These are phyloP conservation scores for Podaxis pistillaris DNA, from an alignment of 768 basidiomycete species.

Conservation along the genomic window DNA sequence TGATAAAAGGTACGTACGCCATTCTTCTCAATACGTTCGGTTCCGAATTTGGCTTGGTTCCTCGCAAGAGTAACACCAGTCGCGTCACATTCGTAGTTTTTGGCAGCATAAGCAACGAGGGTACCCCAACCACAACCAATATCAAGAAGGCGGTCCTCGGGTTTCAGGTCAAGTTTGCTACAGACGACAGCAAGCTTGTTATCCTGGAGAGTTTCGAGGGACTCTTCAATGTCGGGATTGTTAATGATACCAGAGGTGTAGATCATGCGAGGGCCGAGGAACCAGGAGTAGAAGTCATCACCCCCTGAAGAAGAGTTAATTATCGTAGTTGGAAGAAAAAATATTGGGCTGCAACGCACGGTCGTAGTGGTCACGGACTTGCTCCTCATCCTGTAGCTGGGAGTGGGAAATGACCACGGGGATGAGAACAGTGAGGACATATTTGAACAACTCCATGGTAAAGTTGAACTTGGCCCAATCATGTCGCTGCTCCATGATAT, in stretches of 20 bases:
- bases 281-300: constrained; percentile 97
- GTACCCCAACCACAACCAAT: constrained; percentile 98
- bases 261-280: constrained; percentile 94
- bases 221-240: constrained; percentile 68
- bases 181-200: constrained; percentile 97
- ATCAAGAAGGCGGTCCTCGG: constrained; percentile 81
- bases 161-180: constrained; percentile 86
- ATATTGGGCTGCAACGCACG: constrained; percentile 41
- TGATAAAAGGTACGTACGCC: constrained; percentile 41
- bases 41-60: constrained; percentile 93
- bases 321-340: neutral
- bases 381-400: constrained; percentile 89
- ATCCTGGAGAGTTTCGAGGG: constrained; percentile 93
- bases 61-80: constrained; percentile 92
- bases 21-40: constrained; percentile 80
- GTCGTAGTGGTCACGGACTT: constrained; percentile 96
- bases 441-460: constrained; percentile 90
- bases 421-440: constrained; percentile 81
- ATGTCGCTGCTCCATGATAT: constrained; percentile 90
- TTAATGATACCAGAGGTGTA: constrained; percentile 92
- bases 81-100: constrained; percentile 95
- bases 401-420: constrained; percentile 96
- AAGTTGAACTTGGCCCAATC: constrained; percentile 95
- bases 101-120: constrained; percentile 89
- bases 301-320: constrained; percentile 51